Base-by-base conservation (phyloP, 768 basidiomycete species). In the Leccinellum luteum region DNA sequence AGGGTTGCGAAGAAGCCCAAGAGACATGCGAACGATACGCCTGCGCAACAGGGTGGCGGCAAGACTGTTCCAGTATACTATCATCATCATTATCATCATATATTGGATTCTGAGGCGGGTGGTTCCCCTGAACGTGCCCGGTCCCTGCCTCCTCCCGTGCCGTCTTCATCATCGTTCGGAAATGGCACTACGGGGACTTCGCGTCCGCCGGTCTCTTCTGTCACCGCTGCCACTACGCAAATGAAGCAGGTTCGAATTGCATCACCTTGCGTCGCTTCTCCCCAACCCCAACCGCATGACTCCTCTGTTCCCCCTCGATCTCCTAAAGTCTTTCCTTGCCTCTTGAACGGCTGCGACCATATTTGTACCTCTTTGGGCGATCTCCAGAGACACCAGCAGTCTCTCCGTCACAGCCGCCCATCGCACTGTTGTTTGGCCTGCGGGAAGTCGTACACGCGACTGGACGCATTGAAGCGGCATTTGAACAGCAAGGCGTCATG, bases 381-480 rank as follows among this genome's bases (percentile, higher is more conserved):
- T 56, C 65, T 72, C 9, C 62, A 62, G 55, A 59, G 70, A 8
- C 71, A 72, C 45, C 67, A 63, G 21, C 64, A 64, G 30, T 74
- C 70, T 1, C 70, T 74, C 35, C 65, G 67, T 10, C 71, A 72
- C 44, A 51, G 57, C 55, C 3, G 44, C 2, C 70, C 72, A 6
- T 60, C 65, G 5, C 57, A 62, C 51, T 7, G 4, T 25, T 74
- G 71, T 44, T 34, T 63, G 50, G 65, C 62, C 10, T 72, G 71
- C 21, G 50, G 58, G 44, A 67, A 69, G 59, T 58, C 61, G 5
- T 72, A 71, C 56, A 71, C 72, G 43, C 67, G 71, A 32, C 15
- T 56, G 10, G 72, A 73, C 60, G 72, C 67, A 7, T 58, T 74
- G 57, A 73, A 74, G 67, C 63, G 71, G 61, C 71, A 72, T 52